Evolutionary conservation across 495 filamentous ascomycete species (phyloP).

Genomic region (Penicillium canescens): DNA sequence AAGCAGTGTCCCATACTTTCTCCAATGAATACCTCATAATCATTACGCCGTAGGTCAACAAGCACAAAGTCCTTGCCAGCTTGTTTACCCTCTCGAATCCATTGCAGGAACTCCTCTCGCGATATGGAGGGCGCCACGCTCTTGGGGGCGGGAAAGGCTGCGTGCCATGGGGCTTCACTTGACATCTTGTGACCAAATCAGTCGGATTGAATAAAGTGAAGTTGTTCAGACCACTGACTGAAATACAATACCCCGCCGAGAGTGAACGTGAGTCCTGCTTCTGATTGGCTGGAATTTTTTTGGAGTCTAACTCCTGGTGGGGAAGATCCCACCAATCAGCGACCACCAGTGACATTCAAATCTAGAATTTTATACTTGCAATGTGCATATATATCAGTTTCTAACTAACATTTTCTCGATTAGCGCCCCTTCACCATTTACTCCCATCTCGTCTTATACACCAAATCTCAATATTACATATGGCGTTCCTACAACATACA

Average conservation of each 20-base stretch:
- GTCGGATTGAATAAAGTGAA: background rate
- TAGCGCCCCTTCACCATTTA: too few relatives aligned
- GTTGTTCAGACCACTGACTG: background rate
- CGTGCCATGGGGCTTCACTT: constrained; percentile 40
- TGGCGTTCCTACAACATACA: background rate
- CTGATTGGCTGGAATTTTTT: background rate
- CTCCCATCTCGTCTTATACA: too few relatives aligned
- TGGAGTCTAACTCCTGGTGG: too few relatives aligned
- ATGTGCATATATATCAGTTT: too few relatives aligned
- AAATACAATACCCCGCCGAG: constrained; percentile 1
- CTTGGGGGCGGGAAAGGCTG: constrained; percentile 42
- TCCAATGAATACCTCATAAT: constrained; percentile 53
- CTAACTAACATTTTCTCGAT: too few relatives aligned
- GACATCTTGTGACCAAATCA: background rate
- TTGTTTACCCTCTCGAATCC: constrained; percentile 38
- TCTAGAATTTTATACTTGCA: too few relatives aligned
- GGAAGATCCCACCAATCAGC: constrained; percentile 1
- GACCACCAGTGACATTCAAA: constrained; percentile 1
- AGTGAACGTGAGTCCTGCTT: background rate
- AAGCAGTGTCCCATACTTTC: too few relatives aligned
- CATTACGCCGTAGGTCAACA: constrained; percentile 62
- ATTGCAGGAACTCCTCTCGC: constrained; percentile 37
- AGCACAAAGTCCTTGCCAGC: constrained; percentile 56
- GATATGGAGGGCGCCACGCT: constrained; percentile 31
- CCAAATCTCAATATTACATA: background rate